Percentiles rank a stretch among this genome's conserved stretches.
Evolutionary conservation across 306 rosid species (phyloP).

Genomic region (Heteromeles arbutifolia): DNA sequence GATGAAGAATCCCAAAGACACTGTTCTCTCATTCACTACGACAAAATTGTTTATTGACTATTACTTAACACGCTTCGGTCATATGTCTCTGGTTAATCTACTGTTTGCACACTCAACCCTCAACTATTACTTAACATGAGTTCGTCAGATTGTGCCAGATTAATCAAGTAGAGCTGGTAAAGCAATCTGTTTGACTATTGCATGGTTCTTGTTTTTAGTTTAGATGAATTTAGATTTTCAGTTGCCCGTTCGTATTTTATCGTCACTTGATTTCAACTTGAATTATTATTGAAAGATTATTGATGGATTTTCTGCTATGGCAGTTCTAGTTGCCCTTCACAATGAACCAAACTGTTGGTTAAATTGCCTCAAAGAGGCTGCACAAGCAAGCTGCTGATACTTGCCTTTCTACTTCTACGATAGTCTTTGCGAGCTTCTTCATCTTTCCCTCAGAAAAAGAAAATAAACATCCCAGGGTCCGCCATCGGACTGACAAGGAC

Average conservation of each 20-base stretch:
- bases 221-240: not conserved
- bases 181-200: not conserved
- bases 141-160: conserved; percentile 3
- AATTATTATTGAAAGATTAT: not conserved
- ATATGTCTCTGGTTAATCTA: conserved; percentile 3
- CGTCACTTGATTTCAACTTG: not conserved
- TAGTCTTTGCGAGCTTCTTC: not conserved
- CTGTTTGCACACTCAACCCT: not conserved
- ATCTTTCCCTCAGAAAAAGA: not conserved
- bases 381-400: not conserved
- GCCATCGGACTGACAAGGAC: conserved; percentile 57
- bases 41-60: not conserved
- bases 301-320: conserved; percentile 10
- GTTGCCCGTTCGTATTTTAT: not conserved
- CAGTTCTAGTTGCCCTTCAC: conserved; percentile 21
- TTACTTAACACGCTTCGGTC: not conserved
- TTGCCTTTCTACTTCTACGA: not conserved
- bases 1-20: not conserved
- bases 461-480: not conserved
- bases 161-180: not conserved
- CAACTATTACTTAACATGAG: not conserved
- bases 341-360: conserved; percentile 3
- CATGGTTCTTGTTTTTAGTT: conserved; percentile 17
- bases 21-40: not conserved
- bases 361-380: not conserved